Base-by-base conservation (phyloP, 1,284 basidiomycete genomes). In the Cutaneotrichosporon sp. region DNA sequence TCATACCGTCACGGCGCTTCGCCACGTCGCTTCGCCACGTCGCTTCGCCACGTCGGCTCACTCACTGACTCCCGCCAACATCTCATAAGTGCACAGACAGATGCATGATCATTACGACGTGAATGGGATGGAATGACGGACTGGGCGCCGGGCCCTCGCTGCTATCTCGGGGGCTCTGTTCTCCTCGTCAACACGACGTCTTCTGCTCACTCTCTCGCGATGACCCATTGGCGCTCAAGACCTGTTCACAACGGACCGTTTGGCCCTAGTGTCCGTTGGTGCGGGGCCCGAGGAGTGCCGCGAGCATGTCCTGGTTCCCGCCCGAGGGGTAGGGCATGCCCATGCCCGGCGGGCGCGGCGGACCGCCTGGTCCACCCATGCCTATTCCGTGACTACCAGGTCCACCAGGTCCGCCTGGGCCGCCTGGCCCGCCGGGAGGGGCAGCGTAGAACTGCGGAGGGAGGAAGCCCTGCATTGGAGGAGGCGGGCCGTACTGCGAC, bases 261-360 rank as follows among this genome's bases (percentile, higher is more conserved):
- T n/a, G n/a, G n/a, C n/a, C 27, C 49, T 43, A 52, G 22, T 51
- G 41, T 22, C 38, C 38, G 32, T 49, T n/a, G 4, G 37, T 20
- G 19, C 42, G 29, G 33, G 33, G 49, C 24, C 31, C 41, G 3
- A 44, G 42, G 27, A 72, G 55, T 6, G 68, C 63, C 8, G 67
- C 65, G 11, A 72, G 60, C 60, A 70, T 69, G 45, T 72, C 70
- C 49, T 71, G 68, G 51, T 67, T 65, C 46, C 56, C 54, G 49
- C 24, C 29, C 20, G 41, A 34, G 44, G 44, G 39, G 39, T 32
- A 34, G 19, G 29, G 25, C 42, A 26, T 45, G 50, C 26, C 17
- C 49, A 54, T 54, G 31, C 47, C 46, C 3, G 53, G 57, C 4
- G 52, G 53, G 33, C 37, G 42, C 3, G 46, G 46, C 3, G 24